Evolutionary conservation across 352 stramenopile species (phyloP).

Genomic region (Paralagenidium karlingii): DNA sequence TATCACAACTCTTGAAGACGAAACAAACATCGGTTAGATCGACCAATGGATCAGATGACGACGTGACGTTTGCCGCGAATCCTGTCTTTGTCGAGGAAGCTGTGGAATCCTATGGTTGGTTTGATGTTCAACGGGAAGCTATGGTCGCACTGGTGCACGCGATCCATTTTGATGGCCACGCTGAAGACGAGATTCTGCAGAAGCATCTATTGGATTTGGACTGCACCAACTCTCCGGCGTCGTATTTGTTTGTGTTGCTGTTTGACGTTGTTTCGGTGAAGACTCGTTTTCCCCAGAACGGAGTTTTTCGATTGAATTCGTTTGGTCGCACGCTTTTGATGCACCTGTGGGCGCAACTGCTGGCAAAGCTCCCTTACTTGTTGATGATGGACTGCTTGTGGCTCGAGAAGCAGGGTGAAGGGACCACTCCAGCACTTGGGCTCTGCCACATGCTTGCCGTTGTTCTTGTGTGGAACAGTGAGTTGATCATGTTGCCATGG

Average conservation of each 20-base stretch:
- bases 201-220: neutral
- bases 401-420: conserved; percentile 35
- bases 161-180: no score
- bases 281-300: conserved; percentile 9
- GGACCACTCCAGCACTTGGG: conserved; percentile 22
- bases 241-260: conserved; percentile 37
- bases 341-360: conserved; percentile 25
- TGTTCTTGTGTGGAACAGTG: conserved; percentile 32
- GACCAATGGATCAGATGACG: conserved; percentile 8
- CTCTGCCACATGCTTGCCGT: conserved; percentile 35
- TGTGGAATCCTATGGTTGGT: neutral
- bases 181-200: neutral
- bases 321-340: conserved; percentile 23
- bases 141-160: neutral
- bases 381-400: conserved; percentile 57
- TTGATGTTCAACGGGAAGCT: neutral
- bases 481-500: no score
- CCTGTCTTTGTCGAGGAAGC: no score
- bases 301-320: conserved; percentile 24
- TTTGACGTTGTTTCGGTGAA: conserved; percentile 26
- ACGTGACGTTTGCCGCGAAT: no score
- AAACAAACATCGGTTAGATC: conserved; percentile 10
- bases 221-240: conserved; percentile 10
- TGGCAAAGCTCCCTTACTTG: conserved; percentile 36
- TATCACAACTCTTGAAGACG: conserved; percentile 6